phyloP scores from a whole-genome alignment of 1,284 basidiomycete species.

The Malassezia nana region DNA sequence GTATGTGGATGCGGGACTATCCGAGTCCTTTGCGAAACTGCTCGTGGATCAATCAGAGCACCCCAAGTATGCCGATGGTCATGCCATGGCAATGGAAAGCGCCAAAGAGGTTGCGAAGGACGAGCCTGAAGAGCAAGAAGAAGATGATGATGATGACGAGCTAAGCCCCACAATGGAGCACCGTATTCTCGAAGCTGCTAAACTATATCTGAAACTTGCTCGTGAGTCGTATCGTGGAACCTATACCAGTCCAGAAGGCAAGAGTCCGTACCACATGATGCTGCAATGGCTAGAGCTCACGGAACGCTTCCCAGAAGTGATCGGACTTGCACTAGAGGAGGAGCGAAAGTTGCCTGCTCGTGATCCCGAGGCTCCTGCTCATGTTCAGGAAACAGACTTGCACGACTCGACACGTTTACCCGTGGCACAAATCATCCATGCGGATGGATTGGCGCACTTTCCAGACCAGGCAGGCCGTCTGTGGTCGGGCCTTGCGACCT shows the following conservation, averaged over 20 bases:
- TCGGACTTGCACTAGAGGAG: slow-evolving; percentile 74
- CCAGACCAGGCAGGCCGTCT: slow-evolving; percentile 91
- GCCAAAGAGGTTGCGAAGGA: slow-evolving; percentile 18
- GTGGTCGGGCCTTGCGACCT: slow-evolving; percentile 93
- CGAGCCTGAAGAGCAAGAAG: slow-evolving; percentile 19
- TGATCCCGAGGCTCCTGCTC: slow-evolving; percentile 53
- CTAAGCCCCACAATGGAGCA: neutral
- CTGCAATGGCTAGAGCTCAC: slow-evolving; percentile 86
- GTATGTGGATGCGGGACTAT: slow-evolving; percentile 50
- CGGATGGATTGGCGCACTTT: slow-evolving; percentile 76
- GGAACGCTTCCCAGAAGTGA: slow-evolving; percentile 80
- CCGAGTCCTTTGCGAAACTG: slow-evolving; percentile 39
- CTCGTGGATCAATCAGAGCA: slow-evolving; percentile 29
- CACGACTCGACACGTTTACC: slow-evolving; percentile 80
- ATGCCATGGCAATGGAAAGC: slow-evolving; percentile 16
- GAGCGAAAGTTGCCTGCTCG: slow-evolving; percentile 18
- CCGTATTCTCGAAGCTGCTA: slow-evolving; percentile 86
- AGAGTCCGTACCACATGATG: slow-evolving; percentile 88
- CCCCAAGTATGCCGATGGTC: slow-evolving; percentile 21
- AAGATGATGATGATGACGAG: neutral
- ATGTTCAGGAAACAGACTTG: slow-evolving; percentile 50
- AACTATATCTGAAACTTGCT: slow-evolving; percentile 72
- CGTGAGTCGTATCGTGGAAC: slow-evolving; percentile 70
- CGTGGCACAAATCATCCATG: slow-evolving; percentile 70
- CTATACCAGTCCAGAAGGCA: slow-evolving; percentile 80